phyloP scores from a whole-genome alignment of 306 rosid genomes.

The Dryas alaskensis region DNA sequence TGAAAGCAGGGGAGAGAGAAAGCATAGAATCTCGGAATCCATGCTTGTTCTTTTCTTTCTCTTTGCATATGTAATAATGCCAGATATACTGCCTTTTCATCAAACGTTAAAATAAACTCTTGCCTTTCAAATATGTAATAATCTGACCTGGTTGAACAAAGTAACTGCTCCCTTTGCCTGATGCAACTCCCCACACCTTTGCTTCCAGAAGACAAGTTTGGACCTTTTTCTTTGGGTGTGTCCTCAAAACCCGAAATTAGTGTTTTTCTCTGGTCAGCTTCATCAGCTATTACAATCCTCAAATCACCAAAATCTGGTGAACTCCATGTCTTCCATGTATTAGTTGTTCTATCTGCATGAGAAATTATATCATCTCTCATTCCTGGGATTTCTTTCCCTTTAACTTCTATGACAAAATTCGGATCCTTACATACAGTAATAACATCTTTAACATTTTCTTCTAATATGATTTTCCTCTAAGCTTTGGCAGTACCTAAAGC shows the following conservation, averaged over 20 bases:
- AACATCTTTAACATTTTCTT: conserved; percentile 45
- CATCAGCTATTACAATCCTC: conserved; percentile 60
- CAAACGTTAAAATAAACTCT: conserved; percentile 8
- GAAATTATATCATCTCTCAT: conserved; percentile 56
- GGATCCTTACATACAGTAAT: conserved; percentile 30
- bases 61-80: neutral
- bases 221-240: conserved; percentile 78
- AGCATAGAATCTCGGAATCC: neutral
- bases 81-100: neutral
- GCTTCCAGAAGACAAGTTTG: conserved; percentile 66
- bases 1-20: neutral
- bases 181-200: conserved; percentile 55
- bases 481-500: conserved; percentile 83
- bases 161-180: conserved; percentile 49
- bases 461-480: conserved; percentile 34
- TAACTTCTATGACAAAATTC: conserved; percentile 43
- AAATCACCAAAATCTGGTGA: conserved; percentile 58
- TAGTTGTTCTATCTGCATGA: conserved; percentile 62
- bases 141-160: conserved; percentile 66
- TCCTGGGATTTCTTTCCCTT: conserved; percentile 40
- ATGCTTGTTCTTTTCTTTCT: neutral
- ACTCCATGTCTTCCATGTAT: conserved; percentile 65
- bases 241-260: conserved; percentile 33
- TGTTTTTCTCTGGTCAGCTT: conserved; percentile 47
- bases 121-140: conserved; percentile 14